Evolutionary conservation across 306 rosid species (phyloP).

Genomic region (Datisca glomerata): DNA sequence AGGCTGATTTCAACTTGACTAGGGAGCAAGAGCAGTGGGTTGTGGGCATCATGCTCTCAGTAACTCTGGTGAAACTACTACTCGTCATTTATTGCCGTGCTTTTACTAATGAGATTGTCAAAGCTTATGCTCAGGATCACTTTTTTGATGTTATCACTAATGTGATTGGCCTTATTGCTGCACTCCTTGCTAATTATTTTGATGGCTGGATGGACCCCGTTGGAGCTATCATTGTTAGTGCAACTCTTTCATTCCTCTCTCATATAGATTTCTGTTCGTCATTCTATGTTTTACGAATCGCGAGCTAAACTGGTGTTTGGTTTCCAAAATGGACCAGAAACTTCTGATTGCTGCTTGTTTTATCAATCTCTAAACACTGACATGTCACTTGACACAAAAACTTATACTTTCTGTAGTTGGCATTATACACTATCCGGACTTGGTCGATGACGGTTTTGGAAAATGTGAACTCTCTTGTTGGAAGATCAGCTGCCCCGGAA

Average conservation of each 20-base stretch:
- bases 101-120: slow-evolving; percentile 79
- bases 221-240: slow-evolving; percentile 94
- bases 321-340: too few relatives aligned
- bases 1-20: slow-evolving; percentile 49
- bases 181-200: slow-evolving; percentile 73
- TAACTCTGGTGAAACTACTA: slow-evolving; percentile 67
- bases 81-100: slow-evolving; percentile 71
- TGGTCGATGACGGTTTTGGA: slow-evolving; percentile 64
- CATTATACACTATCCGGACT: slow-evolving; percentile 50
- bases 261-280: not conserved
- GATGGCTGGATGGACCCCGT: slow-evolving; percentile 93
- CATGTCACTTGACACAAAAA: too few relatives aligned
- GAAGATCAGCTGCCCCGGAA: slow-evolving; percentile 51
- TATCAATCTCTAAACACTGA: too few relatives aligned
- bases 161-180: slow-evolving; percentile 83
- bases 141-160: slow-evolving; percentile 96
- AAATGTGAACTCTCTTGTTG: slow-evolving; percentile 50
- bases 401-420: slow-evolving; percentile 40
- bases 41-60: slow-evolving; percentile 88
- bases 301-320: too few relatives aligned
- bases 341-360: too few relatives aligned
- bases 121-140: slow-evolving; percentile 98
- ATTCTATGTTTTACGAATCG: not conserved
- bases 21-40: slow-evolving; percentile 84
- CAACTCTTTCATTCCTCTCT: slow-evolving; percentile 1